A percentile compares a stretch with the other conserved stretches of the same genome.
Evolutionary conservation across 2,329 filamentous ascomycete genomes (phyloP).

Genomic region (Sphaerulina vaccinii): DNA sequence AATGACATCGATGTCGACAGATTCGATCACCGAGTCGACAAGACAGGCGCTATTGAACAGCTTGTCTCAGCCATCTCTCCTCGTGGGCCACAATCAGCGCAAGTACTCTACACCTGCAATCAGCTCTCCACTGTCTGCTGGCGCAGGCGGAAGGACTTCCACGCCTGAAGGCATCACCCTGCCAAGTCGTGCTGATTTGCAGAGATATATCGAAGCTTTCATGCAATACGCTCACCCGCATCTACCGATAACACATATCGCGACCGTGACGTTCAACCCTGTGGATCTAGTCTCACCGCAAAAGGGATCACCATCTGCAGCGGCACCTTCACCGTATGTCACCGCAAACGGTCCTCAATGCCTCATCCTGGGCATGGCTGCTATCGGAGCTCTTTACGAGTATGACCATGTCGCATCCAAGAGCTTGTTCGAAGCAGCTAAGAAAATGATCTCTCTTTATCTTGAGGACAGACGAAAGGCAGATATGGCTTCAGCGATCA

Average conservation of each 20-base stretch:
- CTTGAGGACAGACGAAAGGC: conserved; percentile 87
- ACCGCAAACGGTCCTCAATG: conserved; percentile 72
- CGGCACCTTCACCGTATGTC: conserved; percentile 8
- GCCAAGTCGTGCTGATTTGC: conserved; percentile 80
- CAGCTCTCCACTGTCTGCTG: conserved; percentile 52
- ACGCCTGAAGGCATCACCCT: conserved; percentile 53
- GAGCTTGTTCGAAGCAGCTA: conserved; percentile 86
- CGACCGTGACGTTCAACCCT: conserved; percentile 86
- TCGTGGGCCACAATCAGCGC: conserved; percentile 50
- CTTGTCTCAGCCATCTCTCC: conserved; percentile 59
- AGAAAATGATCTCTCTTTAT: conserved; percentile 92
- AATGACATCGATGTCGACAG: conserved; percentile 60
- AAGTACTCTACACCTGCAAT: conserved; percentile 61
- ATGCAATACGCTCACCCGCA: conserved; percentile 92
- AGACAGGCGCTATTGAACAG: conserved; percentile 62
- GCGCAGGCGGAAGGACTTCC: conserved; percentile 30
- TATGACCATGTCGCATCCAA: conserved; percentile 75
- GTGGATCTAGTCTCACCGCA: conserved; percentile 58
- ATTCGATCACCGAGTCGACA: conserved; percentile 66
- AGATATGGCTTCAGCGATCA: conserved; percentile 66
- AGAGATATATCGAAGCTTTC: conserved; percentile 87
- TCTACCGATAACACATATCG: conserved; percentile 88
- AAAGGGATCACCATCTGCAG: conserved; percentile 48
- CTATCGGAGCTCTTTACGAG: conserved; percentile 85
- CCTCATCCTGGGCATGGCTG: conserved; percentile 81